A percentile compares a stretch with the other conserved stretches of the same genome.
These are phyloP conservation scores for Apiospora rasikravindrae DNA, from an alignment of 2,329 filamentous ascomycete species.

Conservation along the genomic window DNA sequence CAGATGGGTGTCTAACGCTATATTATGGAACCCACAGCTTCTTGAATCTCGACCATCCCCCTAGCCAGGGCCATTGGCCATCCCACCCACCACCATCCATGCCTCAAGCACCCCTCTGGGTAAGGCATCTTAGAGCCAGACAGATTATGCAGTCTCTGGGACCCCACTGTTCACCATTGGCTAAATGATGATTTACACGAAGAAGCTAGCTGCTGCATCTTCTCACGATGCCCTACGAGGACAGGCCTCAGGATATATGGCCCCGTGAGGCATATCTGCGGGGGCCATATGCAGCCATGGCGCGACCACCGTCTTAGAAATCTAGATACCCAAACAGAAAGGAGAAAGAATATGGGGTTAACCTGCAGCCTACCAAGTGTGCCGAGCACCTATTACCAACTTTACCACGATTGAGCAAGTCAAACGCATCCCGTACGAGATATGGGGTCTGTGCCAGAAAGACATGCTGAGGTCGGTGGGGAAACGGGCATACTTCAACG, in stretches of 20 bases:
- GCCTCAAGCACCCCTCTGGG: neutral
- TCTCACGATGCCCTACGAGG: neutral
- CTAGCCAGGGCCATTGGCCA: neutral
- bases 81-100: neutral
- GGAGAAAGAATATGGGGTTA: neutral
- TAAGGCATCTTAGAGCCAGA: neutral
- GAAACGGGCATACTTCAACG: neutral
- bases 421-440: neutral
- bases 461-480: too few relatives aligned
- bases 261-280: neutral
- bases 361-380: neutral
- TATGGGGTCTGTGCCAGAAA: neutral
- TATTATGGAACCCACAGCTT: neutral
- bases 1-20: neutral
- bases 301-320: neutral
- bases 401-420: neutral
- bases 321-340: neutral
- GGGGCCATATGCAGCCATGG: neutral
- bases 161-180: neutral
- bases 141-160: neutral
- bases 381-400: neutral
- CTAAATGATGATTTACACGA: neutral
- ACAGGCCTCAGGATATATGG: neutral
- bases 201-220: neutral
- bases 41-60: neutral